Conservation (phyloP, 352 stramenopile genomes). For the Pythium brassicae region DNA sequence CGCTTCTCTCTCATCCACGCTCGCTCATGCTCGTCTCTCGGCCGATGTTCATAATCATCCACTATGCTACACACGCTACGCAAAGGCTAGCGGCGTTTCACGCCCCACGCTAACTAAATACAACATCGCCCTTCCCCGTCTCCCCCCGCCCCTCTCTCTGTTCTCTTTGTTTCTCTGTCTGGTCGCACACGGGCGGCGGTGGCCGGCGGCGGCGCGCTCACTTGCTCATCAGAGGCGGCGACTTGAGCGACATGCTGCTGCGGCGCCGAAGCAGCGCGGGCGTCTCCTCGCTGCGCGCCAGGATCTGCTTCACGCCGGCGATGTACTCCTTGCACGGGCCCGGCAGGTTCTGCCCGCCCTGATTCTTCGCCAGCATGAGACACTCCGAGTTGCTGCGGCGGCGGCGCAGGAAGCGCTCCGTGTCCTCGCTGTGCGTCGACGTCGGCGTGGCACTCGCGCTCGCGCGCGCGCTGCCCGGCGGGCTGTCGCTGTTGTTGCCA, state of each 20-base stretch:
- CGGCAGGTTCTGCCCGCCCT: slow-evolving; percentile 44
- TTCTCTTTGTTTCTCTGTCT: background rate
- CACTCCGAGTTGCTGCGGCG: slow-evolving; percentile 80
- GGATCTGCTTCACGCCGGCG: slow-evolving; percentile 78
- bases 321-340: slow-evolving; percentile 84
- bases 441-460: slow-evolving; percentile 22
- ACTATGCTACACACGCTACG: slow-evolving; percentile 5
- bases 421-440: slow-evolving; percentile 32
- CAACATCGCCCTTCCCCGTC: slow-evolving; percentile 1
- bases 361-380: slow-evolving; percentile 63
- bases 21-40: background rate
- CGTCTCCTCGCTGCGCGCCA: slow-evolving; percentile 60
- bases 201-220: slow-evolving; percentile 2
- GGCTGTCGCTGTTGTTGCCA: slow-evolving; percentile 12
- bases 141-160: background rate
- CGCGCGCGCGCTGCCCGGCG: slow-evolving; percentile 10
- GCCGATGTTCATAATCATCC: slow-evolving; percentile 1
- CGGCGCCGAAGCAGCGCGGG: slow-evolving; percentile 45
- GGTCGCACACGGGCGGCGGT: background rate
- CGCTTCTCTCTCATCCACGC: background rate
- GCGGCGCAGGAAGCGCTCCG: slow-evolving; percentile 29
- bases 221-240: slow-evolving; percentile 25
- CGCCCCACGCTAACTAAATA: slow-evolving; percentile 9
- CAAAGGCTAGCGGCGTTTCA: background rate
- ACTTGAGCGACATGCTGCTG: slow-evolving; percentile 56